Evolutionary conservation across 1,139 yeast genomes (phyloP), one percentile per base, ranked within the genome.

Genomic region (Kodamaea fungicola): DNA sequence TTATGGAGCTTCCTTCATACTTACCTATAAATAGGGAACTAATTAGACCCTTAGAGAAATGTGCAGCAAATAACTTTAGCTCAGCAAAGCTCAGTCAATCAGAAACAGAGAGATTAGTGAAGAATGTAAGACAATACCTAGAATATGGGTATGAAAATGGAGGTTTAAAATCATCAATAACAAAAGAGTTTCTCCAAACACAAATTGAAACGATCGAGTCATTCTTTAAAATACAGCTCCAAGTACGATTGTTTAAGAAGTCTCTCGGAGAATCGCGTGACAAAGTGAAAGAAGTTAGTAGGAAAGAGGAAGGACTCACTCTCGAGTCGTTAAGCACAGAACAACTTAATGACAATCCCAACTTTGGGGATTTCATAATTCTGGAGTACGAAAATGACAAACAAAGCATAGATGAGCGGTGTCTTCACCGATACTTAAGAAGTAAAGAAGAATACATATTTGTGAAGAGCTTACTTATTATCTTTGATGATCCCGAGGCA

Each of bases 401-500:
- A 33, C 12, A 12, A 32, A 12, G 34, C 28, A n/a, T 21, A 33
- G 22, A 35, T 7, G 42, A 42, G 8, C 31, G 24, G 7, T 28
- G 30, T 6, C 38, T 45, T 28, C 22, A 16, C 8, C 22, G 19
- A 23, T 33, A 33, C 26, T 22, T 42, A 6, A 23, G 31, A 4
- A 31, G 22, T 12, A 40, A 39, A 31, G 32, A 33, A n/a, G 39
- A 37, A 21, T 63, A 59, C 41, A 56, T 52, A 28, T 57, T 49
- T 27, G 39, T 67, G 23, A 56, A 52, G 33, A 59, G 54, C 38
- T 51, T 60, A 6, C 36, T 53, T 7, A 62, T 62, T 32, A 57
- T 70, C 1, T 38, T 67, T 4, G 45, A 56, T 19, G 51, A 68
- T 37, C 76, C 76, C 0, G 69, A 64, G 39, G 67, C 64, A 29